Percentiles rank a stretch among this genome's conserved stretches.
phyloP scores from a whole-genome alignment of 1,139 yeast species.

The Blastobotrys malaysiensis region DNA sequence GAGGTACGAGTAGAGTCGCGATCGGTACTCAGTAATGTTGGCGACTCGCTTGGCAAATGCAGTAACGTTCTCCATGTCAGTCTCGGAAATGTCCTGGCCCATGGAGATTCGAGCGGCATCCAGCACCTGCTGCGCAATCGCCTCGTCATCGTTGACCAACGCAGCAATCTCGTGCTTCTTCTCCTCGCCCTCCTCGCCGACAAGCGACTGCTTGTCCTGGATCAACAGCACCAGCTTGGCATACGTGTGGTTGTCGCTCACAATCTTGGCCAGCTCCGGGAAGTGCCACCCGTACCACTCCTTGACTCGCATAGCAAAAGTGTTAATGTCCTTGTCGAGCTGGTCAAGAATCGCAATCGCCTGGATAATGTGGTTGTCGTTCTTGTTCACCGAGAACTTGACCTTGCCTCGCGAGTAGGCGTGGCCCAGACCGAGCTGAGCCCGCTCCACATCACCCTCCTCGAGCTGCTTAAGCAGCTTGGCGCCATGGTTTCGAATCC shows the following conservation, averaged over 20 bases:
- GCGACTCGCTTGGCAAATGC: slow-evolving; percentile 94
- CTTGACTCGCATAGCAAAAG: slow-evolving; percentile 97
- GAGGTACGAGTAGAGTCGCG: slow-evolving; percentile 78
- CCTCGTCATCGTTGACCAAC: slow-evolving; percentile 86
- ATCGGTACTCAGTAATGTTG: slow-evolving; percentile 87
- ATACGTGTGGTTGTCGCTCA: slow-evolving; percentile 83
- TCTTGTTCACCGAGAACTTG: slow-evolving; percentile 96
- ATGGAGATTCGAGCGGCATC: slow-evolving; percentile 92
- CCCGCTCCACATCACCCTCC: slow-evolving; percentile 94
- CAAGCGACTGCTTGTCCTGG: slow-evolving; percentile 78
- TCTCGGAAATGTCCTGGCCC: slow-evolving; percentile 97
- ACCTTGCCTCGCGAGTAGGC: slow-evolving; percentile 99
- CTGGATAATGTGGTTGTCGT: slow-evolving; percentile 97
- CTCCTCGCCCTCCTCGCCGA: slow-evolving; percentile 59
- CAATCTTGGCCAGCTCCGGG: slow-evolving; percentile 96
- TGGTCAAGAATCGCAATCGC: slow-evolving; percentile 96
- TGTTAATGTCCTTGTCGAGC: slow-evolving; percentile 93
- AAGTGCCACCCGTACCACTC: slow-evolving; percentile 99
- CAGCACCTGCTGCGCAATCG: slow-evolving; percentile 84
- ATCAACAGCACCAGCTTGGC: slow-evolving; percentile 80
- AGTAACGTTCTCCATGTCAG: slow-evolving; percentile 84
- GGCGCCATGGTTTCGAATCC: slow-evolving; percentile 84
- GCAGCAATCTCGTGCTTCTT: slow-evolving; percentile 87
- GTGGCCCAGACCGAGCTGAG: slow-evolving; percentile 97
- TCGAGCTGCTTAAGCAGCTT: slow-evolving; percentile 88